Conservation (phyloP, 306 rosid genomes). For the Senna tora region DNA sequence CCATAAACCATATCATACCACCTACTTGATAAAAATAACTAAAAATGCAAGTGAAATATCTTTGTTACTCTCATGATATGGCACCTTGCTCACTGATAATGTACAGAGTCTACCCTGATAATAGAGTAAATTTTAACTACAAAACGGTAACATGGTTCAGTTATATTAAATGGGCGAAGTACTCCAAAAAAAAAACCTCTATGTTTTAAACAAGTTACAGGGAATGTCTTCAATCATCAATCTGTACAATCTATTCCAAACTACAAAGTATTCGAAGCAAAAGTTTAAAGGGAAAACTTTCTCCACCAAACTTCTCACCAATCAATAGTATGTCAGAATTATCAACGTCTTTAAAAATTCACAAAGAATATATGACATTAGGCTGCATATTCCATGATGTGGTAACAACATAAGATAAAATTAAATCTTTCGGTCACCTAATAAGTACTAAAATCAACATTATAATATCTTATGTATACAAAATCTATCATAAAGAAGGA, state of each 20-base stretch:
- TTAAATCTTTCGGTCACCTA: conserved; percentile 18
- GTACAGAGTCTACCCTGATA: background rate
- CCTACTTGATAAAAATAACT: background rate
- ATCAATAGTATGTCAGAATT: conserved; percentile 19
- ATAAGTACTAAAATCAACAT: conserved; percentile 28
- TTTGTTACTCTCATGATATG: background rate
- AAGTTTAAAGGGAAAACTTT: conserved; percentile 5
- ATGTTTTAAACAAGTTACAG: conserved; percentile 15
- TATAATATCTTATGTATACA: conserved; percentile 5
- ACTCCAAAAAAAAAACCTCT: conserved; percentile 19
- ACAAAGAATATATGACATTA: background rate
- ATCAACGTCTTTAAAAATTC: background rate
- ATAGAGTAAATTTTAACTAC: background rate
- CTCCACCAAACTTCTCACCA: conserved; percentile 25
- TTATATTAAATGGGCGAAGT: conserved; percentile 11
- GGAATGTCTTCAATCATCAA: conserved; percentile 1
- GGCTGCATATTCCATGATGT: conserved; percentile 6
- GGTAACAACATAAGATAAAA: conserved; percentile 5
- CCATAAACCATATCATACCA: background rate
- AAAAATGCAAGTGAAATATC: background rate
- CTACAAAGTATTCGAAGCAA: conserved; percentile 9
- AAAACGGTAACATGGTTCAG: background rate
- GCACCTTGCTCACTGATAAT: background rate
- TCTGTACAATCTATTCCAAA: conserved; percentile 26
- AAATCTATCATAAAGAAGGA: conserved; percentile 7